Evolutionary conservation across 2,329 filamentous ascomycete genomes (phyloP).

Genomic region (Penicillium fuscoglaucum): DNA sequence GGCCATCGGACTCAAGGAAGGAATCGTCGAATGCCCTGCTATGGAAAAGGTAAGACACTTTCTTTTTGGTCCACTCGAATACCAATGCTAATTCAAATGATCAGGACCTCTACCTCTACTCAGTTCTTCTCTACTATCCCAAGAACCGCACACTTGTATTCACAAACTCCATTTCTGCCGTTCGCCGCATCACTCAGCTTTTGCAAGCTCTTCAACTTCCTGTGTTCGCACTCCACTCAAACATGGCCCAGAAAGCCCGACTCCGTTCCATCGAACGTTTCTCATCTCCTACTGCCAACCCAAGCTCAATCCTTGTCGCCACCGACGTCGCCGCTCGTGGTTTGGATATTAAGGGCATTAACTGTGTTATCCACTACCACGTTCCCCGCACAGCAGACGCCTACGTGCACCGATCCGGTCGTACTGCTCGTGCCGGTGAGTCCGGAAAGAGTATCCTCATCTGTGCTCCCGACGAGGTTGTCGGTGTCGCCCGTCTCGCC

Average conservation of each 20-base stretch:
- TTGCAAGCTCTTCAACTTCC: conserved; percentile 78
- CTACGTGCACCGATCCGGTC: conserved; percentile 93
- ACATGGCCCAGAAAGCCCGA: conserved; percentile 94
- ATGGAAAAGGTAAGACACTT: conserved; percentile 74
- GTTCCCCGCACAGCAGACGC: conserved; percentile 86
- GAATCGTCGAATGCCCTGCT: conserved; percentile 84
- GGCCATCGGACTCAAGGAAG: conserved; percentile 82
- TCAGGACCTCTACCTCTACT: conserved; percentile 88
- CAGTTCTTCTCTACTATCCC: conserved; percentile 78
- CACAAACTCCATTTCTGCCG: conserved; percentile 92
- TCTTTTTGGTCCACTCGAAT: not conserved
- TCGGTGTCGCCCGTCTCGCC: conserved; percentile 77
- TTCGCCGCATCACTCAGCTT: conserved; percentile 80
- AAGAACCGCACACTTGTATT: conserved; percentile 83
- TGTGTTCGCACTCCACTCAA: conserved; percentile 78
- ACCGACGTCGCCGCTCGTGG: conserved; percentile 95
- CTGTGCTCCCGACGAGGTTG: conserved; percentile 87
- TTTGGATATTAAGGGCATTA: conserved; percentile 86
- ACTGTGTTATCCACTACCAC: conserved; percentile 93
- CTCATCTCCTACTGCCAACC: conserved; percentile 57
- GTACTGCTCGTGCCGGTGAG: conserved; percentile 80
- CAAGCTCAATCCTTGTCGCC: conserved; percentile 73
- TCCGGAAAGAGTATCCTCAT: conserved; percentile 82
- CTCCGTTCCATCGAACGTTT: conserved; percentile 92
- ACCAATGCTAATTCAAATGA: not conserved